Conservation (phyloP, 2,329 filamentous ascomycete genomes). For the Byssothecium circinans region DNA sequence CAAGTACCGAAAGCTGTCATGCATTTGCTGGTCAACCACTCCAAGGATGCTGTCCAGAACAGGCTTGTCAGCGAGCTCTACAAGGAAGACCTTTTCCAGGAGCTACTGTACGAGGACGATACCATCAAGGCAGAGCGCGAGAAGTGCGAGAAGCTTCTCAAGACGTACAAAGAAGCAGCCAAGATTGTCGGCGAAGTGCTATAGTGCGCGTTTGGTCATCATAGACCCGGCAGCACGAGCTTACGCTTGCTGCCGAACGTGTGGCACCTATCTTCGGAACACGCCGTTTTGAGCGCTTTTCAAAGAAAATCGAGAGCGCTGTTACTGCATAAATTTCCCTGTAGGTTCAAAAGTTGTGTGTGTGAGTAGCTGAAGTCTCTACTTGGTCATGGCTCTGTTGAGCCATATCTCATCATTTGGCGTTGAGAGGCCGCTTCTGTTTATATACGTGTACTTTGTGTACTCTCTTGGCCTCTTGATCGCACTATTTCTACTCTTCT, state of each 20-base stretch:
- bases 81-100: constrained; percentile 85
- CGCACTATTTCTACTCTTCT: constrained; percentile 31
- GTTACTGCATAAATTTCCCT: constrained; percentile 13
- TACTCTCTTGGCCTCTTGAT: constrained; percentile 14
- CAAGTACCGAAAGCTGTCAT: constrained; percentile 98
- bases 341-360: constrained; percentile 32
- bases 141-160: constrained; percentile 95
- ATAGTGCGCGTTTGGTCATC: constrained; percentile 18
- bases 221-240: not conserved
- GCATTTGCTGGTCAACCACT: constrained; percentile 97
- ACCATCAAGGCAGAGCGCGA: constrained; percentile 95
- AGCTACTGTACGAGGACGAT: constrained; percentile 96
- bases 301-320: constrained; percentile 12
- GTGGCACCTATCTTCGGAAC: no score
- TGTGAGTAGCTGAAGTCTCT: constrained; percentile 25
- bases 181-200: constrained; percentile 95
- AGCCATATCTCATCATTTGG: constrained; percentile 4
- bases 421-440: constrained; percentile 18
- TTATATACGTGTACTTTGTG: constrained; percentile 12
- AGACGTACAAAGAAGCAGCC: constrained; percentile 94
- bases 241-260: not conserved
- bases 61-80: constrained; percentile 93
- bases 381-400: constrained; percentile 3
- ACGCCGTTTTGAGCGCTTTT: constrained; percentile 8
- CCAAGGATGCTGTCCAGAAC: constrained; percentile 97